Evolutionary conservation across 2,329 filamentous ascomycete genomes (phyloP).

Genomic region (Clonostachys chloroleuca): DNA sequence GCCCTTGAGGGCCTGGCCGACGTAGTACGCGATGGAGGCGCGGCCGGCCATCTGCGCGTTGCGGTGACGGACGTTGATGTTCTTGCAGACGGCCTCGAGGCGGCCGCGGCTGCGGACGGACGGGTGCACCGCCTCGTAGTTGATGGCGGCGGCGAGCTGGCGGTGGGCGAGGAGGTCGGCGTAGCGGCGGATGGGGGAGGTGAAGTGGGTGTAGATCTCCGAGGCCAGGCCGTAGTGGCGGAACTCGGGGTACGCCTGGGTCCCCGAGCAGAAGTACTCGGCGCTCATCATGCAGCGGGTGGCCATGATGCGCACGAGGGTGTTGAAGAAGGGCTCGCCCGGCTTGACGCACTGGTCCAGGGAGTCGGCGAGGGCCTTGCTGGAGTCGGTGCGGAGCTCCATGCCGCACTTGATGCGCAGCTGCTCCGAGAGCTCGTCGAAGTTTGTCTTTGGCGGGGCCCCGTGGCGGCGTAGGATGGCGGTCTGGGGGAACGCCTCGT

Average conservation of each 20-base stretch:
- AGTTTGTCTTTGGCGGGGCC: conserved; percentile 90
- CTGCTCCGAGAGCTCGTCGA: conserved; percentile 89
- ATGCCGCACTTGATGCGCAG: conserved; percentile 81
- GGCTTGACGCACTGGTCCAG: conserved; percentile 80
- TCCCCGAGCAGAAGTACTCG: conserved; percentile 95
- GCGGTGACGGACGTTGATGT: conserved; percentile 95
- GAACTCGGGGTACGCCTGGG: conserved; percentile 90
- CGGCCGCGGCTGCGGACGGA: conserved; percentile 77
- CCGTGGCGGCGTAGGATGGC: conserved; percentile 90
- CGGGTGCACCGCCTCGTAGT: conserved; percentile 82
- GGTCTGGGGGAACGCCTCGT: conserved; percentile 89
- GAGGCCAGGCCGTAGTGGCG: conserved; percentile 94
- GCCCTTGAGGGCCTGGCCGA: conserved; percentile 89
- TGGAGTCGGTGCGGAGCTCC: conserved; percentile 78
- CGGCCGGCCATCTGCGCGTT: conserved; percentile 95
- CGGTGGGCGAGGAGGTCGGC: conserved; percentile 94
- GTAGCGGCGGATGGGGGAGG: conserved; percentile 93
- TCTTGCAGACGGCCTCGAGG: conserved; percentile 91
- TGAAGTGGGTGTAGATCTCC: conserved; percentile 98
- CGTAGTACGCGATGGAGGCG: conserved; percentile 95
- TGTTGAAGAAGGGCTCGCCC: conserved; percentile 94
- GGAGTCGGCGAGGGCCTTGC: conserved; percentile 88
- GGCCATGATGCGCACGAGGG: conserved; percentile 92
- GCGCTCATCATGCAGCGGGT: conserved; percentile 99
- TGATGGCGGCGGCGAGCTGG: conserved; percentile 92